Evolutionary conservation across 1,139 yeast genomes (phyloP).

Genomic region (Yamadazyma diospyri): DNA sequence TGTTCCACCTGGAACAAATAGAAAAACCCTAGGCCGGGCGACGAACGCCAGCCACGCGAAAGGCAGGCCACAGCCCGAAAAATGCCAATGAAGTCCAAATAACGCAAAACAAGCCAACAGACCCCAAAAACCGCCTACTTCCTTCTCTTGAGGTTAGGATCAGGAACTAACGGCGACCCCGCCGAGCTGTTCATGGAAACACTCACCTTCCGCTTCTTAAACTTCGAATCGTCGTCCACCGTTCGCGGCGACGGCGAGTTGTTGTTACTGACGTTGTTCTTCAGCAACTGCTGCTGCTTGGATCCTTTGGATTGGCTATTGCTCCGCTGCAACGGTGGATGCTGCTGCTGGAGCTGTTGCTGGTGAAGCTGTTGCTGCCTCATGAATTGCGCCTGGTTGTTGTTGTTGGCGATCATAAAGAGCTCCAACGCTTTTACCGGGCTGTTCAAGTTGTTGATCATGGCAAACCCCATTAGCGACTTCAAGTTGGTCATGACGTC

Average conservation of each 20-base stretch:
- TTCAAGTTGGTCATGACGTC: constrained; percentile 72
- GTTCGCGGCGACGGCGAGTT: constrained; percentile 22
- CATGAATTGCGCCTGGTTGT: constrained; percentile 16
- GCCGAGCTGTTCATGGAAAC: constrained; percentile 11
- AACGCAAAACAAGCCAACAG: too few relatives aligned
- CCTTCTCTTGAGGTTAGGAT: constrained; percentile 9
- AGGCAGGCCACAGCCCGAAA: too few relatives aligned
- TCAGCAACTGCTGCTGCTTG: constrained; percentile 3
- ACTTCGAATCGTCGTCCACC: constrained; percentile 19
- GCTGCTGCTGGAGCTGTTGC: constrained; percentile 11
- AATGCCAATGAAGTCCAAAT: too few relatives aligned
- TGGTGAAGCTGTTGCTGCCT: constrained; percentile 15
- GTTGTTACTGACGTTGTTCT: constrained; percentile 1
- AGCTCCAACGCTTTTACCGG: constrained; percentile 60
- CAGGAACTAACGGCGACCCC: constrained; percentile 12
- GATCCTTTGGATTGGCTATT: constrained; percentile 5
- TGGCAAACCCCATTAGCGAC: constrained; percentile 59
- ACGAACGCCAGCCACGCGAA: too few relatives aligned
- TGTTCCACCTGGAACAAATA: too few relatives aligned
- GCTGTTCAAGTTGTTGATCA: constrained; percentile 40
- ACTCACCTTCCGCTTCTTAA: constrained; percentile 20
- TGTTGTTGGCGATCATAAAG: constrained; percentile 34
- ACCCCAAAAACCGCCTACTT: constrained; percentile 7
- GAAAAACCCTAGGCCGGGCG: too few relatives aligned
- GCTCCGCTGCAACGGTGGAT: background rate